A percentile compares a stretch with the other conserved stretches of the same genome.
Evolutionary conservation across 768 basidiomycete species (phyloP).

Genomic region (Phlebiopsis flavidoalba): DNA sequence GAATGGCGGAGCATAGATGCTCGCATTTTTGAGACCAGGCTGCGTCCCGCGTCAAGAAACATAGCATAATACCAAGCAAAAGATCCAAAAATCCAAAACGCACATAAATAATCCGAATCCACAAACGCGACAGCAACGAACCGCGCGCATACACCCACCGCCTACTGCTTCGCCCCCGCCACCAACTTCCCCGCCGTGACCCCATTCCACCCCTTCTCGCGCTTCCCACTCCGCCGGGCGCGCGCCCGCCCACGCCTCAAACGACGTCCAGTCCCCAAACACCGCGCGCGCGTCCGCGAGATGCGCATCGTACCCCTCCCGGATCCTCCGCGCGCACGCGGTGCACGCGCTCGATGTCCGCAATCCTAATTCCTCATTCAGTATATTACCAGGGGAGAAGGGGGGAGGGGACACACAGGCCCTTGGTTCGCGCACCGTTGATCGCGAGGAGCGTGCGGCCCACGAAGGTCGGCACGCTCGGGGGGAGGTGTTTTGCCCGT

Average conservation of each 20-base stretch:
- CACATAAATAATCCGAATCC: too few relatives aligned
- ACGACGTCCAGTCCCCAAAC: constrained; percentile 7
- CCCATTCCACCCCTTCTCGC: constrained; percentile 8
- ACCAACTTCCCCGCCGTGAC: constrained; percentile 3
- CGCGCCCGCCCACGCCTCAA: constrained; percentile 10
- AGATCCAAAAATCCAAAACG: too few relatives aligned
- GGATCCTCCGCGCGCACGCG: neutral
- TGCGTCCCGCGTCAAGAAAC: too few relatives aligned
- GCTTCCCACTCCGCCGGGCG: neutral
- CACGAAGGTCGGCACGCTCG: neutral
- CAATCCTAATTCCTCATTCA: neutral
- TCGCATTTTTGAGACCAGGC: too few relatives aligned
- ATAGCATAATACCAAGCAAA: too few relatives aligned
- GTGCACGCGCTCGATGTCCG: constrained; percentile 9
- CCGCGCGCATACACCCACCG: too few relatives aligned
- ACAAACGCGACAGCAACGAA: too few relatives aligned
- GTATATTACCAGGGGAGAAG: neutral
- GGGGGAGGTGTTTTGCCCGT: neutral
- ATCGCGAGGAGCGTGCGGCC: neutral
- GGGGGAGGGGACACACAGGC: constrained; percentile 6
- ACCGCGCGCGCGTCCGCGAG: neutral
- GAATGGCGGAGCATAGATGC: too few relatives aligned
- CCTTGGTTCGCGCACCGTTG: neutral
- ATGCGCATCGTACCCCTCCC: neutral
- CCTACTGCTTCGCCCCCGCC: neutral